Conservation (phyloP, 495 filamentous ascomycete genomes). For the Mytilinidion resinicola region DNA sequence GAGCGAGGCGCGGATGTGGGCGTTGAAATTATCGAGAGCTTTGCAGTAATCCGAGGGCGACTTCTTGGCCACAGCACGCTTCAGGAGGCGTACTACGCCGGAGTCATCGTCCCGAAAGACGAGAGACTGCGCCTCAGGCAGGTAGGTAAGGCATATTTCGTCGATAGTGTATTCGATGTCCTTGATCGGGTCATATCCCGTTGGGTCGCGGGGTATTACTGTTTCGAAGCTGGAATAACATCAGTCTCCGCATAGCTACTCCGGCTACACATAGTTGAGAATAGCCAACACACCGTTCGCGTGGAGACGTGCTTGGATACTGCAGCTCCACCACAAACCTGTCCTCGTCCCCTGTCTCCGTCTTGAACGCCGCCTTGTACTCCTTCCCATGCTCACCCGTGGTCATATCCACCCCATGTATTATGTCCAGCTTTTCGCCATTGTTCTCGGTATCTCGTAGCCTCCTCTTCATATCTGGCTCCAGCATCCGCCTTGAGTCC, state of each 20-base stretch:
- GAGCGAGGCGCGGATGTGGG: conserved; percentile 26
- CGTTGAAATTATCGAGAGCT: conserved; percentile 71
- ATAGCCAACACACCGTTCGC: conserved; percentile 23
- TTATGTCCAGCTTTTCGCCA: conserved; percentile 4
- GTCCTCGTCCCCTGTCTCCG: background rate
- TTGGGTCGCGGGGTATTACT: conserved; percentile 63
- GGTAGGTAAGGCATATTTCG: conserved; percentile 64
- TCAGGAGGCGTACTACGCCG: conserved; percentile 66
- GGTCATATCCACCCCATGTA: conserved; percentile 23
- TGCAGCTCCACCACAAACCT: conserved; percentile 32
- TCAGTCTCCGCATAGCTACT: background rate
- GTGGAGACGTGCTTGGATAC: conserved; percentile 31
- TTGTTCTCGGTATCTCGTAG: conserved; percentile 8
- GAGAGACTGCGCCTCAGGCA: conserved; percentile 57
- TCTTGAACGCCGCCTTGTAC: conserved; percentile 17
- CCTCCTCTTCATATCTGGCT: conserved; percentile 19
- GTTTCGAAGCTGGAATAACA: conserved; percentile 52
- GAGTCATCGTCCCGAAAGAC: conserved; percentile 64
- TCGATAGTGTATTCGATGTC: conserved; percentile 80
- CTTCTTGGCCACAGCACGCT: conserved; percentile 56
- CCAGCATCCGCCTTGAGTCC: conserved; percentile 11
- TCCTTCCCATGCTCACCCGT: conserved; percentile 18
- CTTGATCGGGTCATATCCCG: conserved; percentile 75
- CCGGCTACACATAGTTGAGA: background rate
- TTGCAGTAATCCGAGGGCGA: conserved; percentile 62